A percentile compares a stretch with the other conserved stretches of the same genome.
phyloP scores from a whole-genome alignment of 2,329 filamentous ascomycete genomes.

The Cladophialophora yegresii region DNA sequence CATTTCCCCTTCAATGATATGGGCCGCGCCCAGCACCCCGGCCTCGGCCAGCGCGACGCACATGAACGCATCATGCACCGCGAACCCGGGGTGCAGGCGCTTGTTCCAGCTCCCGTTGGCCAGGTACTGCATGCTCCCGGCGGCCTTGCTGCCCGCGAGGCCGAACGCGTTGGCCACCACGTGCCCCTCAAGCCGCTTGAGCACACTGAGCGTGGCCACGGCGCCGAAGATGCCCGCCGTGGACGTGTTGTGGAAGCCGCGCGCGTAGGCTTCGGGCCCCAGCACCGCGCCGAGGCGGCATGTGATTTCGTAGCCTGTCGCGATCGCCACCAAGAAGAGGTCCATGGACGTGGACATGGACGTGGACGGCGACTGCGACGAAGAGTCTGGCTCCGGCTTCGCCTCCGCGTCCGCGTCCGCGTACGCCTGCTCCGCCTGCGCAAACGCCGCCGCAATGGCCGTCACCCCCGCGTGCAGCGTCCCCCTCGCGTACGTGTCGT shows the following conservation, averaged over 20 bases:
- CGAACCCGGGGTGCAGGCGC: slow-evolving; percentile 45
- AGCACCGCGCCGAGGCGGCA: slow-evolving; percentile 42
- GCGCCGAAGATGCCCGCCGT: slow-evolving; percentile 45
- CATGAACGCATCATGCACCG: slow-evolving; percentile 45
- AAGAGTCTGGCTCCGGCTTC: no score
- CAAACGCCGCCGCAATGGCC: slow-evolving; percentile 39
- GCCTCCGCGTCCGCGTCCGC: no score
- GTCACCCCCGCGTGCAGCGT: slow-evolving; percentile 49
- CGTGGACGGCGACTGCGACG: no score
- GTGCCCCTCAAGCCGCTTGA: slow-evolving; percentile 40
- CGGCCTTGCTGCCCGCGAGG: slow-evolving; percentile 43
- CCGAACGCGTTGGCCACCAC: slow-evolving; percentile 43
- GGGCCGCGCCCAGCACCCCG: slow-evolving; percentile 38
- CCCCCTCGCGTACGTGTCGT: slow-evolving; percentile 49
- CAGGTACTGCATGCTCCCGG: slow-evolving; percentile 46
- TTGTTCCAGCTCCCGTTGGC: slow-evolving; percentile 46
- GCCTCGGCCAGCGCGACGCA: slow-evolving; percentile 43
- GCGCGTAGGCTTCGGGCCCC: slow-evolving; percentile 41
- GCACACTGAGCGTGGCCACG: slow-evolving; percentile 40
- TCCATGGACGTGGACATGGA: slow-evolving; percentile 25
- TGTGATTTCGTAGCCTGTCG: slow-evolving; percentile 42
- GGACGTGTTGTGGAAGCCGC: slow-evolving; percentile 45
- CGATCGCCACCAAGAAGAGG: slow-evolving; percentile 40
- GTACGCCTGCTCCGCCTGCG: slow-evolving; percentile 43
- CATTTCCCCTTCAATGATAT: slow-evolving; percentile 34